A percentile compares a stretch with the other conserved stretches of the same genome.
These are phyloP conservation scores for Dacryopinax primogenitus DNA, from an alignment of 768 basidiomycete species.

Conservation along the genomic window DNA sequence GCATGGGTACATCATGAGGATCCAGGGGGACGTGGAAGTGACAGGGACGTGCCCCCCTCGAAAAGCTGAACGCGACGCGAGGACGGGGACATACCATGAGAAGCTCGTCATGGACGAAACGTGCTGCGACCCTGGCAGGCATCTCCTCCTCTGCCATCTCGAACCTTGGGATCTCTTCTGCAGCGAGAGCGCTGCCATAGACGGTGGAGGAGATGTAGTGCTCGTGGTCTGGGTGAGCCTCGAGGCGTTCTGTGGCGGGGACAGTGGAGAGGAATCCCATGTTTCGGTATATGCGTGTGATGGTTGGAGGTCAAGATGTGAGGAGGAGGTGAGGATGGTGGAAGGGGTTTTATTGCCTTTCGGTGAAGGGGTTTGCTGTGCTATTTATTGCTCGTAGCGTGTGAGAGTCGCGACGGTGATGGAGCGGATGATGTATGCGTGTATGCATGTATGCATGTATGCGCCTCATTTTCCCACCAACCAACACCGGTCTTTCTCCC, in stretches of 20 bases:
- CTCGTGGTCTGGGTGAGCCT: not conserved
- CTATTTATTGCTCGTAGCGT: too few relatives aligned
- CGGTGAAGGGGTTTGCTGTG: too few relatives aligned
- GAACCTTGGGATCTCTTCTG: slow-evolving; percentile 14
- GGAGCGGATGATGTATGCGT: not conserved
- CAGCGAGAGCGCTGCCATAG: slow-evolving; percentile 15
- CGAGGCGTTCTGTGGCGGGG: not conserved
- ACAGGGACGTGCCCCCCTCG: too few relatives aligned
- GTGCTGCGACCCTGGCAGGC: slow-evolving; percentile 10
- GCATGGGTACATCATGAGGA: not conserved
- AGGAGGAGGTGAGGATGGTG: not conserved
- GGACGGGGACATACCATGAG: not conserved
- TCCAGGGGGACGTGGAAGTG: too few relatives aligned
- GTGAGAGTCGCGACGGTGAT: too few relatives aligned
- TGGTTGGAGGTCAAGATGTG: not conserved
- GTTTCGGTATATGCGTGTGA: not conserved
- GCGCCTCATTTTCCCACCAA: not conserved
- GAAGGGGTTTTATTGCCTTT: too few relatives aligned
- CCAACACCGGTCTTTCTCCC: too few relatives aligned
- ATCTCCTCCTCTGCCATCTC: slow-evolving; percentile 17
- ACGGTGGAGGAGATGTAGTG: slow-evolving; percentile 12
- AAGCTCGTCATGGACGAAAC: slow-evolving; percentile 12
- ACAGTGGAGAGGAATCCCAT: slow-evolving; percentile 5
- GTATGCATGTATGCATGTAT: not conserved
- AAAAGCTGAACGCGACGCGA: too few relatives aligned